Base-by-base conservation (phyloP, 2,329 filamentous ascomycete species). In the Aspergillus sojae region DNA sequence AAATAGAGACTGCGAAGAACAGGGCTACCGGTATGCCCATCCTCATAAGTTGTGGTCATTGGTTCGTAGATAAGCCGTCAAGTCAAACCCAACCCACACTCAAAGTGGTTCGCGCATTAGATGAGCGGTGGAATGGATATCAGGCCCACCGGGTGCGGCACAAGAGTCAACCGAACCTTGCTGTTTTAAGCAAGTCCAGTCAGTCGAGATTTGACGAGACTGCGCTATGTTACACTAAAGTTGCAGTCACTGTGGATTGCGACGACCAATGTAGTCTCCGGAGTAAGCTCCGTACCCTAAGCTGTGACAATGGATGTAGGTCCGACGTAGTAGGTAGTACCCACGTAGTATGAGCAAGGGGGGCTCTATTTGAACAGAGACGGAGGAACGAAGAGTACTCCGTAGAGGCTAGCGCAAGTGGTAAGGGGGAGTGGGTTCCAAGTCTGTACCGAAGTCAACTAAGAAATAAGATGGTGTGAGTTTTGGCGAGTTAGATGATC, bases 401-500 rank as follows among this genome's bases (percentile, higher is more conserved):
- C 21, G 12, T 48, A 21, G 16, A 28, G 26, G 26, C 26, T 34
- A 48, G 21, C 5, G 45, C 45, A 48, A 50, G 23, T 54, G 50
- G 28, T 32, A 34, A 34, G 50, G 9, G 28, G 26, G 26, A 53
- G 50, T 53, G 30, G 50, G 50, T 53, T 53, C 14, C 7, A 12
- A 53, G 30, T 53, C 28, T 34, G 50, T 53, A 34, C 28, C 16
- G 28, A 30, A 53, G 28, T 32, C 50, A 28, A 53, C 50, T 53
- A 53, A 53, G 28, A 21, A 34, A 14, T n/a, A 53, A 36, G 30
- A 21, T 53, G 50, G 50, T 53, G 50, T 23, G 32, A 36, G 30
- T 54, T 54, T 36, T 10, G n/a, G 36, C 50, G 50, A 54, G 50
- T 36, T 54, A 54, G 50, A 54, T 54, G 50, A 54, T 54, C 50